These are phyloP conservation scores for Trichosporon sp. DNA, from an alignment of 1,284 basidiomycete genomes.

Conservation along the genomic window DNA sequence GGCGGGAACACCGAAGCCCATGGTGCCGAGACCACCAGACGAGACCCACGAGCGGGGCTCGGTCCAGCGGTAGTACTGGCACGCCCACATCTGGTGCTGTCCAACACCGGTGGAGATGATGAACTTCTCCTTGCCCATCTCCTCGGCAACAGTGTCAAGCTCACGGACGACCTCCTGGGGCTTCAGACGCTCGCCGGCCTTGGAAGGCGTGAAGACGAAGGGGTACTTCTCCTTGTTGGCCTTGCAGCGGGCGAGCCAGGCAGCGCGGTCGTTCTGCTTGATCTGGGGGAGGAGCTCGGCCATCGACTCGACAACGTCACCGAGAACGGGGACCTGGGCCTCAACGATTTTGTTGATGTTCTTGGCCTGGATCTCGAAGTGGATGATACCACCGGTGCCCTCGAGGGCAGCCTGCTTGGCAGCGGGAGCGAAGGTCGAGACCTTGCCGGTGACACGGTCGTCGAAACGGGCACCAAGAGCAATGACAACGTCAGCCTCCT, in stretches of 20 bases:
- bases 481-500: constrained; percentile 95
- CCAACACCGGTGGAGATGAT: constrained; percentile 93
- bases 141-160: constrained; percentile 72
- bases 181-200: constrained; percentile 74
- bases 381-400: constrained; percentile 93
- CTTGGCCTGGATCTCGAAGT: constrained; percentile 98
- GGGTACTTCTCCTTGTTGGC: constrained; percentile 87
- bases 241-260: constrained; percentile 82
- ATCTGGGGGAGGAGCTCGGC: constrained; percentile 80
- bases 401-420: constrained; percentile 82
- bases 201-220: constrained; percentile 79
- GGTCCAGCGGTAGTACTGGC: constrained; percentile 90
- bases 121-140: constrained; percentile 75
- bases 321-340: constrained; percentile 88
- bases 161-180: constrained; percentile 97
- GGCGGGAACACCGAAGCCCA: constrained; percentile 95
- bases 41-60: constrained; percentile 87
- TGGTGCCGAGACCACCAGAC: constrained; percentile 94
- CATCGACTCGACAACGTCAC: constrained; percentile 86
- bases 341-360: constrained; percentile 99
- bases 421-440: constrained; percentile 87
- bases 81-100: constrained; percentile 99
- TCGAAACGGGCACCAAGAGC: constrained; percentile 95
- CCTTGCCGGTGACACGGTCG: constrained; percentile 93
- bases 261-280: constrained; percentile 64